Conservation (phyloP, 2,329 filamentous ascomycete species). For the Apiospora malaysiana region DNA sequence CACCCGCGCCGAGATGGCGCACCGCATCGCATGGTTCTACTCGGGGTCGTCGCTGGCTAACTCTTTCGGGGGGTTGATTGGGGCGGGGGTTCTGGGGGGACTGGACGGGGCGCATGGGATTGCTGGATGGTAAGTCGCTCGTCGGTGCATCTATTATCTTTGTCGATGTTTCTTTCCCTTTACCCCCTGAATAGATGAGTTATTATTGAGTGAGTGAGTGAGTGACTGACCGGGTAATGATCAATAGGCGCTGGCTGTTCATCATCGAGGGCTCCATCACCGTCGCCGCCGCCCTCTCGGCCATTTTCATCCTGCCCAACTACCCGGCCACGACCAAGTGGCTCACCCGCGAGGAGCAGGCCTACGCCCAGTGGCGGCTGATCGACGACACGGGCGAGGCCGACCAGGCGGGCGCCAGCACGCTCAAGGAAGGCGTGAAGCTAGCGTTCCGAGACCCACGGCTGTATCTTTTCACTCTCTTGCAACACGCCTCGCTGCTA, state of each 20-base stretch:
- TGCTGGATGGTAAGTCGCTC: constrained; percentile 40
- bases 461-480: constrained; percentile 58
- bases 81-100: constrained; percentile 54
- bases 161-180: no score
- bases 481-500: constrained; percentile 58
- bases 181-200: no score
- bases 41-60: constrained; percentile 47
- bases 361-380: constrained; percentile 58
- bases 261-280: constrained; percentile 50
- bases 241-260: constrained; percentile 33
- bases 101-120: constrained; percentile 46
- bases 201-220: not conserved
- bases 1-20: constrained; percentile 53
- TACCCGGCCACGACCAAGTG: constrained; percentile 60
- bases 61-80: constrained; percentile 51
- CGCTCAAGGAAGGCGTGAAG: constrained; percentile 52
- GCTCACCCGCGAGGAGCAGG: constrained; percentile 57
- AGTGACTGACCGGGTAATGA: constrained; percentile 31
- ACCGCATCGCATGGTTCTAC: constrained; percentile 51
- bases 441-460: constrained; percentile 55
- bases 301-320: constrained; percentile 52
- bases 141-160: not conserved
- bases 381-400: constrained; percentile 54
- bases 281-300: constrained; percentile 42
- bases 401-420: constrained; percentile 45